These are phyloP conservation scores for Acidiella bohemica DNA, from an alignment of 495 filamentous ascomycete species.

Conservation along the genomic window DNA sequence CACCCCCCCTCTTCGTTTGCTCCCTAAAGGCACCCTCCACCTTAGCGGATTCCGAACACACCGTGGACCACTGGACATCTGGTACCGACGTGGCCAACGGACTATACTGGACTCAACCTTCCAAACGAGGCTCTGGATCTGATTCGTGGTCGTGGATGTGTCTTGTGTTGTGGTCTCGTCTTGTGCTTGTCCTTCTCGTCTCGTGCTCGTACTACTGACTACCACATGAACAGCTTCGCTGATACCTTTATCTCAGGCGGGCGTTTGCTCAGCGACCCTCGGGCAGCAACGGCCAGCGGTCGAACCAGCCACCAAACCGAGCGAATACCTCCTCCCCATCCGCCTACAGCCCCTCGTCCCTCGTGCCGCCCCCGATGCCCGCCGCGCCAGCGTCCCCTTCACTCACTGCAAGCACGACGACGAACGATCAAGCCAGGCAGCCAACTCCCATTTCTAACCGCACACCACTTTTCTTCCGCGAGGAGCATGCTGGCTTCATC, in stretches of 20 bases:
- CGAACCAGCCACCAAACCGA: slow-evolving; percentile 12
- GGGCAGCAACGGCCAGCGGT: slow-evolving; percentile 1
- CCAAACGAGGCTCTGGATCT: no score
- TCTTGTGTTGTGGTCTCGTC: no score
- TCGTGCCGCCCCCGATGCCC: slow-evolving; percentile 21
- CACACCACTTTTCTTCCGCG: slow-evolving; percentile 58
- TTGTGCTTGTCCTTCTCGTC: no score
- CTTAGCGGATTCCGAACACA: no score
- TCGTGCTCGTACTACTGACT: no score
- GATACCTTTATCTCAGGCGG: background rate
- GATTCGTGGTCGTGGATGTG: no score
- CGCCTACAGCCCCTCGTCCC: slow-evolving; percentile 34
- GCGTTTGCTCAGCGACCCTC: slow-evolving; percentile 5
- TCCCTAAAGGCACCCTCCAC: no score
- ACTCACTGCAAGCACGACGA: slow-evolving; percentile 19
- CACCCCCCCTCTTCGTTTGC: no score
- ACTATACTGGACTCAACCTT: no score
- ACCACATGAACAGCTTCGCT: no score
- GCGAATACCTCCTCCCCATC: slow-evolving; percentile 23
- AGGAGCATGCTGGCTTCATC: slow-evolving; percentile 69
- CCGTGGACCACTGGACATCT: no score
- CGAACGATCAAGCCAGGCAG: slow-evolving; percentile 11
- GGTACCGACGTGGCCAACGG: no score
- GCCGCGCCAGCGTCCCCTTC: slow-evolving; percentile 18
- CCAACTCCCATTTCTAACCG: slow-evolving; percentile 29